Conservation (phyloP, 805 yeast genomes). For the Komagataella pseudopastoris region DNA sequence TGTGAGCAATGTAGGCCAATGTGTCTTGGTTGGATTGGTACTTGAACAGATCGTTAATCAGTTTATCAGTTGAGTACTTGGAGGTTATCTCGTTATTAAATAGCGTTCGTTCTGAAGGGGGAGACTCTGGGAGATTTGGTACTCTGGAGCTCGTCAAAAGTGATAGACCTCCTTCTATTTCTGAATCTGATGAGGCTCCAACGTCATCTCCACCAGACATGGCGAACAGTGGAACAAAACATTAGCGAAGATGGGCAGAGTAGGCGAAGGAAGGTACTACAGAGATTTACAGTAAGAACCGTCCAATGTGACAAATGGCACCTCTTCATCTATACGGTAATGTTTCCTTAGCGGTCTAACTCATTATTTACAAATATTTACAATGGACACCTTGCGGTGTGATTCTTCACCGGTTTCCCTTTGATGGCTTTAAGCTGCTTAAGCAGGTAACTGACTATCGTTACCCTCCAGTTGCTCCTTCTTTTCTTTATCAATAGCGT, state of each 20-base stretch:
- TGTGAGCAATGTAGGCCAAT: neutral
- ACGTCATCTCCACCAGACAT: neutral
- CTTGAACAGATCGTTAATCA: neutral
- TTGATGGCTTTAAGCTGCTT: neutral
- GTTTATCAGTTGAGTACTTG: neutral
- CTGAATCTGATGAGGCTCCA: neutral
- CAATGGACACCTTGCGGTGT: neutral
- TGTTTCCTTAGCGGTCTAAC: neutral
- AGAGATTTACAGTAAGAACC: neutral
- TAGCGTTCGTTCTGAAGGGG: neutral
- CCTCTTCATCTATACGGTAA: neutral
- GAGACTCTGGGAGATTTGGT: neutral
- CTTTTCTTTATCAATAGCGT: conserved; percentile 15
- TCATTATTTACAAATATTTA: neutral
- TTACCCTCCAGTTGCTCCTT: neutral
- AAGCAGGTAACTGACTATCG: neutral
- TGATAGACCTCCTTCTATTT: neutral
- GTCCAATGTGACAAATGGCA: neutral
- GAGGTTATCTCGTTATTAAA: neutral
- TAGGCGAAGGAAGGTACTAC: neutral
- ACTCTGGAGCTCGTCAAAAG: neutral
- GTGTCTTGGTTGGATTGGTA: neutral
- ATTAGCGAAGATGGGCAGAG: neutral
- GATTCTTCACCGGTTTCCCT: neutral
- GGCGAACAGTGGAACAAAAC: neutral